Percentiles rank a stretch among this genome's conserved stretches.
Conservation (phyloP, 2,329 filamentous ascomycete species). For the Penicillium nordicum region DNA sequence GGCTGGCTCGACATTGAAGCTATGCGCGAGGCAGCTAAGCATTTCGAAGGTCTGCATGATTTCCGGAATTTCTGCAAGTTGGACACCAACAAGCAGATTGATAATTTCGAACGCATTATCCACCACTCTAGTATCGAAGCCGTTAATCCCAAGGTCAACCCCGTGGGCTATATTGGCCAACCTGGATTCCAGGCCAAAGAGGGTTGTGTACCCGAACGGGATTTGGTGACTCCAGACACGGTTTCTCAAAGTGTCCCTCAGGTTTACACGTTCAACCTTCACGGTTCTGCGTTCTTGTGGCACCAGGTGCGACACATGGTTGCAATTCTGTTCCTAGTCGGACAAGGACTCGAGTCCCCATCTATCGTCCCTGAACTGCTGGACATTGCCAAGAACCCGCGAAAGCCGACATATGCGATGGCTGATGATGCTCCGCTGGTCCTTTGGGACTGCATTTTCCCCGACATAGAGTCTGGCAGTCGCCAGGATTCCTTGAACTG, state of each 20-base stretch:
- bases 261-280: slow-evolving; percentile 82
- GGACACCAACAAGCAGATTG: slow-evolving; percentile 83
- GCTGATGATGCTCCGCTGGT: slow-evolving; percentile 86
- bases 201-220: slow-evolving; percentile 13
- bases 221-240: slow-evolving; percentile 13
- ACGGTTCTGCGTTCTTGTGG: slow-evolving; percentile 93
- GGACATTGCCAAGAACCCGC: slow-evolving; percentile 66
- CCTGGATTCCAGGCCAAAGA: slow-evolving; percentile 45
- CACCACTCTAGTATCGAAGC: slow-evolving; percentile 76
- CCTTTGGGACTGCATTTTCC: slow-evolving; percentile 94
- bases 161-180: slow-evolving; percentile 55
- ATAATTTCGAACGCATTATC: slow-evolving; percentile 75
- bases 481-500: slow-evolving; percentile 66
- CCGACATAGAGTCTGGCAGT: slow-evolving; percentile 48
- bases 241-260: slow-evolving; percentile 49
- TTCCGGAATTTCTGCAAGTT: slow-evolving; percentile 97
- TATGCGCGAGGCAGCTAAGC: slow-evolving; percentile 77
- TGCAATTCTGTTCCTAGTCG: slow-evolving; percentile 85
- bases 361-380: slow-evolving; percentile 70
- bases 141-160: slow-evolving; percentile 53
- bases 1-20: slow-evolving; percentile 84
- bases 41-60: slow-evolving; percentile 81
- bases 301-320: slow-evolving; percentile 96
- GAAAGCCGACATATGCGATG: slow-evolving; percentile 85
- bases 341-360: slow-evolving; percentile 78